Evolutionary conservation across 305 asterid genomes (phyloP).

Genomic region (Salvia sclarea): DNA sequence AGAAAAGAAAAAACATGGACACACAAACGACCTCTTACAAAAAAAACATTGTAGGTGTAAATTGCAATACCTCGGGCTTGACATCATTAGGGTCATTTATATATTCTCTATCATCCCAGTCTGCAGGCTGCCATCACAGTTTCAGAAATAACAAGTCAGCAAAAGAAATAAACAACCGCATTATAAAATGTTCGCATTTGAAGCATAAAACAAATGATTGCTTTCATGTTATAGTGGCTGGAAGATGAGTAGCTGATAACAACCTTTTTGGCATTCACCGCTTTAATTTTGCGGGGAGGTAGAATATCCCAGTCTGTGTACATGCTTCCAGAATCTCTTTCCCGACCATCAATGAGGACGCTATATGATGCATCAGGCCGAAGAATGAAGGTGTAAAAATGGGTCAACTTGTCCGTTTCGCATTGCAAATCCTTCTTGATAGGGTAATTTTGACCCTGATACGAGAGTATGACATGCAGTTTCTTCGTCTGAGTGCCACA

Average conservation of each 20-base stretch:
- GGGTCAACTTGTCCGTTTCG: slow-evolving; percentile 95
- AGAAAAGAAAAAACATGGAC: not conserved
- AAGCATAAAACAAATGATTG: too few species aligned
- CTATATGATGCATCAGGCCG: slow-evolving; percentile 92
- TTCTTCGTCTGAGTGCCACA: slow-evolving; percentile 96
- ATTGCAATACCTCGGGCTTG: slow-evolving; percentile 74
- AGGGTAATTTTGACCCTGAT: slow-evolving; percentile 97
- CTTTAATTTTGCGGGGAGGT: slow-evolving; percentile 93
- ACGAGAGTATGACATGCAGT: slow-evolving; percentile 84
- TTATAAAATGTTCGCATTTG: too few species aligned
- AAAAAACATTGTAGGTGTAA: slow-evolving; percentile 26
- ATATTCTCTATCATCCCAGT: slow-evolving; percentile 97
- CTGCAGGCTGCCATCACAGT: slow-evolving; percentile 73
- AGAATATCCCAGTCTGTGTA: slow-evolving; percentile 97
- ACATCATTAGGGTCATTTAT: slow-evolving; percentile 75
- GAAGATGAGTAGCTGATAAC: slow-evolving; percentile 17
- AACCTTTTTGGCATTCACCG: slow-evolving; percentile 83
- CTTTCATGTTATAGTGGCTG: too few species aligned
- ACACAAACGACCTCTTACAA: not conserved
- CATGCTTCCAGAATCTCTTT: slow-evolving; percentile 97
- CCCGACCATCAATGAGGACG: slow-evolving; percentile 83
- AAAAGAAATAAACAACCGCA: too few species aligned
- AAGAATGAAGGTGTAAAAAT: slow-evolving; percentile 89
- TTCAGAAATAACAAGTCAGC: slow-evolving; percentile 14
- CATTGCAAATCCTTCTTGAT: slow-evolving; percentile 92